Base-by-base conservation (phyloP, 371 early-diverging fungal genomes). In the Mucor mucedo region DNA sequence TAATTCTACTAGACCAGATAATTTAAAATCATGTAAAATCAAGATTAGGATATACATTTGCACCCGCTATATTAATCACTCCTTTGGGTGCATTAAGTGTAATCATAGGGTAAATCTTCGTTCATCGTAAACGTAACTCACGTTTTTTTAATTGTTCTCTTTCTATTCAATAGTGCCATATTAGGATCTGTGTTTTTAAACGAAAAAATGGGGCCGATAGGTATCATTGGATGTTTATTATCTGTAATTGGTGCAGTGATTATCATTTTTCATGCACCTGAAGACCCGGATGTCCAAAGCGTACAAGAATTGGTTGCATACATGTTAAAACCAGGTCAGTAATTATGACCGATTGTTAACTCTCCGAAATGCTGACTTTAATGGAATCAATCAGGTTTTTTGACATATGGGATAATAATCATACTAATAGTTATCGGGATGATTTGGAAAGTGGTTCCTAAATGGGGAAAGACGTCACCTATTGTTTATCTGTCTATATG, bases 61-160 rank as follows among this genome's bases (percentile, higher is more conserved):
- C 96, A 41, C 96, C 96, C 0, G 93, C 96, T 35, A 93, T 95
- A 59, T 83, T 95, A 30, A 93, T 96, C 7, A 95, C 96, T 30
- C 96, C 96, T 4, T 79, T 96, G 50, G 96, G 96, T 38, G 92
- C 93, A 2, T 80, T 96, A 14, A 88, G 89, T 70, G 96, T 96
- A 16, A 89, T 95, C 55, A 83, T 95, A 35, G 90, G 90, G 88
- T 88, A 82, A 60, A 63, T 35, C 8, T 4, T 4, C 4, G 8
- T 10, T 35, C 29, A 4, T 9, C 41, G 27, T 27, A 16, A n/a
- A 45, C 4, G 16, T 45, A 49, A 11, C 8, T 32, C 35, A 13
- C 32, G 32, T 35, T 30, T 45, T 13, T 47, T 14, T 27, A 30
- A 32, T 30, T 9, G 11, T 13, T 8, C 21, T 21, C 42, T 39